phyloP scores from a whole-genome alignment of 2,329 filamentous ascomycete genomes.

The Claviceps sp. region DNA sequence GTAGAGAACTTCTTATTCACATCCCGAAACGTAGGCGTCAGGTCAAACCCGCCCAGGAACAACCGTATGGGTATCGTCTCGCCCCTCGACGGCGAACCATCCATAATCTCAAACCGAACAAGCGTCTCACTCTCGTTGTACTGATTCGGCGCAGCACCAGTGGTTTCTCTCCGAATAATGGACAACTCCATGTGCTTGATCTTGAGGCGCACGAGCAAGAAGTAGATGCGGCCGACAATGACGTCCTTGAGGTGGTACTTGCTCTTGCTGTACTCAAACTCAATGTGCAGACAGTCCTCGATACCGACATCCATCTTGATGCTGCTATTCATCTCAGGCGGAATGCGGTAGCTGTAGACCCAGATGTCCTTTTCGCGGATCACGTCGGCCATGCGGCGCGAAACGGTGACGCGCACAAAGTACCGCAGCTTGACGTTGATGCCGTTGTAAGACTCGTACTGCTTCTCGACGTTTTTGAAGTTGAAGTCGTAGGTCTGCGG shows the following conservation, averaged over 20 bases:
- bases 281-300: slow-evolving; percentile 97
- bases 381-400: slow-evolving; percentile 91
- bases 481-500: slow-evolving; percentile 98
- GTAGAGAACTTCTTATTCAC: slow-evolving; percentile 99
- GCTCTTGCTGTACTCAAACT: slow-evolving; percentile 98
- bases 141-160: slow-evolving; percentile 90
- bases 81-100: slow-evolving; percentile 92
- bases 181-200: slow-evolving; percentile 99
- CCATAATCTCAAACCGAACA: slow-evolving; percentile 99
- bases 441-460: slow-evolving; percentile 98
- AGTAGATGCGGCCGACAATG: slow-evolving; percentile 97
- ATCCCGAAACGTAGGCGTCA: slow-evolving; percentile 96
- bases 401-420: slow-evolving; percentile 94
- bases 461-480: slow-evolving; percentile 99
- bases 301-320: slow-evolving; percentile 99
- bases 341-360: slow-evolving; percentile 98
- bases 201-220: slow-evolving; percentile 90
- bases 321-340: slow-evolving; percentile 91
- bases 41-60: slow-evolving; percentile 92
- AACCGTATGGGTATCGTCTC: slow-evolving; percentile 91
- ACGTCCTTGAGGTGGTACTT: slow-evolving; percentile 99
- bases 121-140: slow-evolving; percentile 99
- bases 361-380: slow-evolving; percentile 98
- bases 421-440: slow-evolving; percentile 99
- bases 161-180: slow-evolving; percentile 94